A percentile compares a stretch with the other conserved stretches of the same genome.
These are phyloP conservation scores for Fraxinus americana DNA, from an alignment of 257 asterid genomes.

Conservation along the genomic window DNA sequence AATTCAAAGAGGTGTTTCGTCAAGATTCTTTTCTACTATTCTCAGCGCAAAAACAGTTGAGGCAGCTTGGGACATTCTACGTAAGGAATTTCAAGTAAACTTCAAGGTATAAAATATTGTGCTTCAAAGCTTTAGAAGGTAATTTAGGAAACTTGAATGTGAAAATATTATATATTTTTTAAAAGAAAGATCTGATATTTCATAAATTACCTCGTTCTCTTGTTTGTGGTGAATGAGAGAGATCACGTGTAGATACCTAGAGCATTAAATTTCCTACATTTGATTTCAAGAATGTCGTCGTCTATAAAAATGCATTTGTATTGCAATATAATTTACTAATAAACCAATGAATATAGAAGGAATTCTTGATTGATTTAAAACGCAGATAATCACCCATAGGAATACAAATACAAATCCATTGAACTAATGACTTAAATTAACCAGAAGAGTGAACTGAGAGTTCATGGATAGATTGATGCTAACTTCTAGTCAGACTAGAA, in stretches of 20 bases:
- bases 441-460: too few species aligned
- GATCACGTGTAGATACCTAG: neutral
- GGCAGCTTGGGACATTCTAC: conserved; percentile 27
- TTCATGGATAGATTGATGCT: too few species aligned
- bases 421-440: neutral
- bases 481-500: too few species aligned
- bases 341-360: neutral
- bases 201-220: neutral
- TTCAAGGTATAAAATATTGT: neutral
- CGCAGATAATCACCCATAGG: neutral
- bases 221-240: neutral
- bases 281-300: neutral
- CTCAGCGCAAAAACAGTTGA: conserved; percentile 1
- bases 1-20: conserved; percentile 9
- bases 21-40: neutral
- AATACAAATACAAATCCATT: neutral
- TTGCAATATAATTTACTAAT: neutral
- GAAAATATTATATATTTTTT: neutral
- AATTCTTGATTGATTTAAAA: neutral
- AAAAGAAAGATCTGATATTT: neutral
- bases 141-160: neutral
- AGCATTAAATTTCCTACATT: neutral
- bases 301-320: too few species aligned
- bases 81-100: neutral
- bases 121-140: neutral